A percentile compares a stretch with the other conserved stretches of the same genome.
phyloP scores from a whole-genome alignment of 2,329 filamentous ascomycete species.

The Fusarium sp. region DNA sequence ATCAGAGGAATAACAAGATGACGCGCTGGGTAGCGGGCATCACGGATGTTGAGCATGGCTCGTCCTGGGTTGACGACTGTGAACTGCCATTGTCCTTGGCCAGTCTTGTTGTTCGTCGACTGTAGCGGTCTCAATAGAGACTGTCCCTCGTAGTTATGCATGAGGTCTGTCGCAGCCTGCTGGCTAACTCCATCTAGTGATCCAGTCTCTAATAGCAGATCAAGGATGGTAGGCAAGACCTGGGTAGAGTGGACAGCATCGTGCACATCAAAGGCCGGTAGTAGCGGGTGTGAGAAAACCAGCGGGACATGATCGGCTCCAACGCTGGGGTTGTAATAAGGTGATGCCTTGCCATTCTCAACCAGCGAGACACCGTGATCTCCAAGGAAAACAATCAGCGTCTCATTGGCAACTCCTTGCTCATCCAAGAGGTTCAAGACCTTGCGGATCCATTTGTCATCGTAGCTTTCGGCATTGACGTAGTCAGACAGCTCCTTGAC shows the following conservation, averaged over 20 bases:
- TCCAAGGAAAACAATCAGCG: slow-evolving; percentile 50
- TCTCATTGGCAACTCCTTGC: slow-evolving; percentile 52
- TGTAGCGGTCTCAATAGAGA: slow-evolving; percentile 47
- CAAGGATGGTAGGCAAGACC: slow-evolving; percentile 51
- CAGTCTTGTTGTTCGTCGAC: slow-evolving; percentile 31
- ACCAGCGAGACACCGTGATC: slow-evolving; percentile 53
- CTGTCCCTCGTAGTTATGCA: slow-evolving; percentile 51
- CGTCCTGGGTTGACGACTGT: slow-evolving; percentile 52
- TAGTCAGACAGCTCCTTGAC: slow-evolving; percentile 50
- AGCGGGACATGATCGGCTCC: slow-evolving; percentile 50
- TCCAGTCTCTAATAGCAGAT: slow-evolving; percentile 49
- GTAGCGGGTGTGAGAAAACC: slow-evolving; percentile 50
- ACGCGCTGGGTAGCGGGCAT: slow-evolving; percentile 48
- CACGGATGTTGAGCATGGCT: slow-evolving; percentile 51
- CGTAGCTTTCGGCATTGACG: slow-evolving; percentile 50
- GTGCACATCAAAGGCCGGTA: slow-evolving; percentile 48
- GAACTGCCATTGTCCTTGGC: slow-evolving; percentile 51
- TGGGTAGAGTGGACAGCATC: slow-evolving; percentile 49
- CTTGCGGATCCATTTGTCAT: slow-evolving; percentile 51
- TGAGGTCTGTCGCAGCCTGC: slow-evolving; percentile 41
- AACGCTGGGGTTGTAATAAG: slow-evolving; percentile 52
- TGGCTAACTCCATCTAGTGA: slow-evolving; percentile 43
- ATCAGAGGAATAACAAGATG: slow-evolving; percentile 50
- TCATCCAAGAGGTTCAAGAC: slow-evolving; percentile 49
- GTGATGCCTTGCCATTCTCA: slow-evolving; percentile 48